phyloP scores from a whole-genome alignment of 331 rosid genomes.

The Malus hybrid region DNA sequence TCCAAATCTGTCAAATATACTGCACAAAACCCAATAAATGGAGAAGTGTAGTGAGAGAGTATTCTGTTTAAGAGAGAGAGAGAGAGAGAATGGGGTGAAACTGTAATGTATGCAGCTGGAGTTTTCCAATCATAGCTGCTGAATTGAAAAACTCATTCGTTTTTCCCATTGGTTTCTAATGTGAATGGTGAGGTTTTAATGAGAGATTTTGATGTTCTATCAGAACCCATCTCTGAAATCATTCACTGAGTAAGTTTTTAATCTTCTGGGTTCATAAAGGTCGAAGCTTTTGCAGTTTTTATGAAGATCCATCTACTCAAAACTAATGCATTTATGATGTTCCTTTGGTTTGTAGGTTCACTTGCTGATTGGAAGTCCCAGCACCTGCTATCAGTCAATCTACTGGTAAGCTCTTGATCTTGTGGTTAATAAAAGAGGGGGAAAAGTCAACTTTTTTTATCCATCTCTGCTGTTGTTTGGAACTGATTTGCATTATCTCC shows the following conservation, averaged over 20 bases:
- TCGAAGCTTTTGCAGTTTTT: constrained; percentile 16
- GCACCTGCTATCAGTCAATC: not conserved
- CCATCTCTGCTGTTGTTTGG: not conserved
- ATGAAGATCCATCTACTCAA: constrained; percentile 13
- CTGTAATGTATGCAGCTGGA: constrained; percentile 33
- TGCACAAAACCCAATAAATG: constrained; percentile 34
- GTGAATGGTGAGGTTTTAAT: not conserved
- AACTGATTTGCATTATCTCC: not conserved
- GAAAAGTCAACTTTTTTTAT: not conserved
- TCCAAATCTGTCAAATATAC: constrained; percentile 33
- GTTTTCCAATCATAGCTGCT: constrained; percentile 31
- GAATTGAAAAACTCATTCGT: constrained; percentile 23
- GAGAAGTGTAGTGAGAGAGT: constrained; percentile 13
- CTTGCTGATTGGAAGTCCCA: constrained; percentile 14
- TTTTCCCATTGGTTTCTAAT: constrained; percentile 1
- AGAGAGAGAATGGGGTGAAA: constrained; percentile 55
- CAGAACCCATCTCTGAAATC: constrained; percentile 7
- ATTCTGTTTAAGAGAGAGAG: not conserved
- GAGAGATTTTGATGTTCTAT: constrained; percentile 19
- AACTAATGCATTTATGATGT: constrained; percentile 19
- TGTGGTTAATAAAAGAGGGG: not conserved
- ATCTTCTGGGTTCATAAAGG: constrained; percentile 20
- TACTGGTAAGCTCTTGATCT: constrained; percentile 25
- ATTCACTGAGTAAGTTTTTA: constrained; percentile 34
- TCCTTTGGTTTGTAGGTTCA: constrained; percentile 21